phyloP scores from a whole-genome alignment of 345 rosid species.

The Firmiana major region DNA sequence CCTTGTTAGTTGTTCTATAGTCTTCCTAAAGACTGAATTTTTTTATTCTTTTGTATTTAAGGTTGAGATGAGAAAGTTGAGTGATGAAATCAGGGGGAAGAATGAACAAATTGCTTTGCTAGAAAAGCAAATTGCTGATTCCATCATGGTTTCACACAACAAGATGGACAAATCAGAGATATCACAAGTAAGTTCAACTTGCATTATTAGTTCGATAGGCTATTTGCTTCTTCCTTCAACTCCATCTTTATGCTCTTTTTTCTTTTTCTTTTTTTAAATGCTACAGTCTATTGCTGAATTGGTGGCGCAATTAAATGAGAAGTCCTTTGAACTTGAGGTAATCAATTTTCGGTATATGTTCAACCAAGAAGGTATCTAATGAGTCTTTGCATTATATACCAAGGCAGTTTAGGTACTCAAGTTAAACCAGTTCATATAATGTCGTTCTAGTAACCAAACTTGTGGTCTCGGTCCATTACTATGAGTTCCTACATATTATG shows the following conservation, averaged over 20 bases:
- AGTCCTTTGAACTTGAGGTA: constrained; percentile 95
- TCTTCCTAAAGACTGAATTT: constrained; percentile 22
- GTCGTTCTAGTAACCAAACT: not conserved
- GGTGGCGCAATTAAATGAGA: constrained; percentile 77
- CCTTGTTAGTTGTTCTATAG: constrained; percentile 8
- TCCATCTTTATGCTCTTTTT: constrained; percentile 17
- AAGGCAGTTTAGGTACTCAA: not conserved
- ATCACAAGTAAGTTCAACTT: constrained; percentile 51
- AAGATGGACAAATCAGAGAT: constrained; percentile 60
- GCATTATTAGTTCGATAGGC: not conserved
- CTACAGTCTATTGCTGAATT: constrained; percentile 73
- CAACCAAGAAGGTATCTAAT: not conserved
- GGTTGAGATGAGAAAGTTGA: constrained; percentile 70
- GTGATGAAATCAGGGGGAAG: constrained; percentile 70
- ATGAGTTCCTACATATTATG: not conserved
- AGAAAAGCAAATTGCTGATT: constrained; percentile 77
- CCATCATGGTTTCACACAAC: constrained; percentile 49
- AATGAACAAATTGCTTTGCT: constrained; percentile 69
- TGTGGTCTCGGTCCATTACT: not conserved
- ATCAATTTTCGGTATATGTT: constrained; percentile 18
- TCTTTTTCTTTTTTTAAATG: too few species aligned
- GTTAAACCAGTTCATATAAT: not conserved
- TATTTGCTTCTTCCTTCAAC: constrained; percentile 15
- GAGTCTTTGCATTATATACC: not conserved
- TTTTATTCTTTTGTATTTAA: constrained; percentile 28